Percentiles rank a stretch among this genome's conserved stretches.
Conservation (phyloP, 78 protist genomes). For the Trichosphaerium sp. region DNA sequence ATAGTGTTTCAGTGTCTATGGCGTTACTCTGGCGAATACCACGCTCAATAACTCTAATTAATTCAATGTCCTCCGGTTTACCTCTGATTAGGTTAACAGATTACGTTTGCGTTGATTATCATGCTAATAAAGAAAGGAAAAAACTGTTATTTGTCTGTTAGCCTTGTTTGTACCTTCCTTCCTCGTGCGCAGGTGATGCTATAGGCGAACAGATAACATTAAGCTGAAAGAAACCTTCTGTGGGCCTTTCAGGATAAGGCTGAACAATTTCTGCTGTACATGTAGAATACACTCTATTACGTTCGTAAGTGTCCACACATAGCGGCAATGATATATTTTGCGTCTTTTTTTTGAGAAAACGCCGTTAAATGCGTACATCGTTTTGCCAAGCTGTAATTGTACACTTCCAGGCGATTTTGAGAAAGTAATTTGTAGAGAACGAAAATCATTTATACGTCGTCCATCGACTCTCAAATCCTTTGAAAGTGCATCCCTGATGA, state of each 20-base stretch:
- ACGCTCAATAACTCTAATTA: conserved; percentile 57
- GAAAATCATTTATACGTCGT: conserved; percentile 26
- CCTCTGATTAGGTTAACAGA: too few species aligned
- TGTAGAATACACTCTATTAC: conserved; percentile 39
- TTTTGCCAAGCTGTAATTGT: conserved; percentile 62
- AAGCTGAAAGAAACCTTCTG: conserved; percentile 65
- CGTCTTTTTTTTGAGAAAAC: too few species aligned
- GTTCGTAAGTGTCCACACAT: not conserved
- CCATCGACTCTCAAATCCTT: conserved; percentile 40
- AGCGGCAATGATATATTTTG: not conserved
- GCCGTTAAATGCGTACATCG: conserved; percentile 15
- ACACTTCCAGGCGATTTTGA: conserved; percentile 23
- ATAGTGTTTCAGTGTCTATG: conserved; percentile 68
- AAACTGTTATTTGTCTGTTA: not conserved
- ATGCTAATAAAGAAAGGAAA: too few species aligned
- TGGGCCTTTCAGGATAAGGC: conserved; percentile 69
- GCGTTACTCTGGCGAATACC: conserved; percentile 55
- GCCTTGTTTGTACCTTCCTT: conserved; percentile 3
- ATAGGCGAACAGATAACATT: conserved; percentile 43
- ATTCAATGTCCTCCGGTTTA: conserved; percentile 10
- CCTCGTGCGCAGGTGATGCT: conserved; percentile 19
- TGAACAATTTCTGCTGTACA: conserved; percentile 52
- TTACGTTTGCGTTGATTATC: too few species aligned
- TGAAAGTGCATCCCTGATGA: conserved; percentile 14
- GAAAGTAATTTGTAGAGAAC: conserved; percentile 20